phyloP scores from a whole-genome alignment of 2,329 filamentous ascomycete species.

The Fusarium globosum region DNA sequence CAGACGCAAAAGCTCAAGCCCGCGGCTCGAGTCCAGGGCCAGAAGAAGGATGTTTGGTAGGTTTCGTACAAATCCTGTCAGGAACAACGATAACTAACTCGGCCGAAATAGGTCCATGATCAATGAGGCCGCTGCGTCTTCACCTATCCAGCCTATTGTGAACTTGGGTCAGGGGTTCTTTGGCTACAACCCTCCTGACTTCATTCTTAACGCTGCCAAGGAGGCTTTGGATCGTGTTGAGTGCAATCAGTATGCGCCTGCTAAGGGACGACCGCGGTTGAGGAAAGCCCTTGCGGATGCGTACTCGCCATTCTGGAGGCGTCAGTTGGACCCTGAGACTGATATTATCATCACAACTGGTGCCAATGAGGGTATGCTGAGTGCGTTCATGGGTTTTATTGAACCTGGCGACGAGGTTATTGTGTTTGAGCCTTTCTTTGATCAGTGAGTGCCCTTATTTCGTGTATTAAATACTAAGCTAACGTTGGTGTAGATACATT shows the following conservation, averaged over 20 bases:
- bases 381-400: constrained; percentile 97
- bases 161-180: constrained; percentile 79
- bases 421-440: constrained; percentile 98
- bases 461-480: neutral
- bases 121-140: constrained; percentile 73
- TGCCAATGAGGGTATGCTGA: constrained; percentile 93
- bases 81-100: constrained; percentile 5
- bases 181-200: constrained; percentile 93
- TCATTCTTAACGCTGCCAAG: constrained; percentile 93
- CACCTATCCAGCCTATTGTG: constrained; percentile 71
- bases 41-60: constrained; percentile 65
- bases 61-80: constrained; percentile 25
- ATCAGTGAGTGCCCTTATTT: constrained; percentile 69
- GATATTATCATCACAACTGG: constrained; percentile 96
- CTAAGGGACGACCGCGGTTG: constrained; percentile 89
- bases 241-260: constrained; percentile 98
- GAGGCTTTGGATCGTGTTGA: constrained; percentile 89
- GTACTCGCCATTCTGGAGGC: constrained; percentile 90
- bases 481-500: constrained; percentile 66
- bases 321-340: constrained; percentile 84
- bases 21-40: constrained; percentile 61
- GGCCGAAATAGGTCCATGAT: constrained; percentile 66
- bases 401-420: constrained; percentile 97
- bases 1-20: constrained; percentile 60
- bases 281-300: constrained; percentile 94